Conservation (phyloP, 305 asterid species). For the Petunia hybrid region DNA sequence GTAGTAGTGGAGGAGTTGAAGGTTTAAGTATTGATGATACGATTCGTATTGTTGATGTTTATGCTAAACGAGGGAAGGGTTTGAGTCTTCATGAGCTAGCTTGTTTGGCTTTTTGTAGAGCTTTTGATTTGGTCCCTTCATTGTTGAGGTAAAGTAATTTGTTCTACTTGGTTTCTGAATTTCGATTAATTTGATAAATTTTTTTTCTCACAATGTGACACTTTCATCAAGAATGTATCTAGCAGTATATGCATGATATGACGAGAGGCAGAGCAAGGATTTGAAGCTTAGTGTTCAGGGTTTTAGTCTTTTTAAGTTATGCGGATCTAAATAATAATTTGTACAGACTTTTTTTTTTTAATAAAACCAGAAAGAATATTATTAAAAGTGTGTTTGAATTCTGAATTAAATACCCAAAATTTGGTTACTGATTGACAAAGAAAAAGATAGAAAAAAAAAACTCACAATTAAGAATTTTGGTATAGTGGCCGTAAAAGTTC, state of each 20-base stretch:
- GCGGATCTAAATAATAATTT: too few relatives aligned
- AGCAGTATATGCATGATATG: background rate
- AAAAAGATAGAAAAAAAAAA: too few relatives aligned
- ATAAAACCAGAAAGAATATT: too few relatives aligned
- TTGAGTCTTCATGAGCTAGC: constrained; percentile 88
- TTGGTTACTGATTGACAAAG: too few relatives aligned
- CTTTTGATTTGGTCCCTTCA: constrained; percentile 74
- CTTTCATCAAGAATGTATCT: background rate
- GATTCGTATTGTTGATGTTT: constrained; percentile 55
- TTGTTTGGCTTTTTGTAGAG: constrained; percentile 82
- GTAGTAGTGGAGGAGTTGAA: constrained; percentile 57
- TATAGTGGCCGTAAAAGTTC: too few relatives aligned
- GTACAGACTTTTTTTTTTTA: too few relatives aligned
- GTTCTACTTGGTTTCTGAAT: constrained; percentile 22
- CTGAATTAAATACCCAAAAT: too few relatives aligned
- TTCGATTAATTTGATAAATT: background rate
- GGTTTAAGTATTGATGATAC: constrained; percentile 46
- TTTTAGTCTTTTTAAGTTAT: too few relatives aligned
- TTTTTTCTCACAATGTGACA: background rate
- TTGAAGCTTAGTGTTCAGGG: too few relatives aligned
- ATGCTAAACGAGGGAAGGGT: constrained; percentile 62
- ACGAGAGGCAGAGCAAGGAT: background rate
- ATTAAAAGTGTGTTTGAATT: too few relatives aligned
- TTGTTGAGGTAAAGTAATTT: constrained; percentile 61
- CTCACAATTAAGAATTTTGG: too few relatives aligned